These are phyloP conservation scores for Trichoderma guizhouense DNA, from an alignment of 2,329 filamentous ascomycete genomes.

Conservation along the genomic window DNA sequence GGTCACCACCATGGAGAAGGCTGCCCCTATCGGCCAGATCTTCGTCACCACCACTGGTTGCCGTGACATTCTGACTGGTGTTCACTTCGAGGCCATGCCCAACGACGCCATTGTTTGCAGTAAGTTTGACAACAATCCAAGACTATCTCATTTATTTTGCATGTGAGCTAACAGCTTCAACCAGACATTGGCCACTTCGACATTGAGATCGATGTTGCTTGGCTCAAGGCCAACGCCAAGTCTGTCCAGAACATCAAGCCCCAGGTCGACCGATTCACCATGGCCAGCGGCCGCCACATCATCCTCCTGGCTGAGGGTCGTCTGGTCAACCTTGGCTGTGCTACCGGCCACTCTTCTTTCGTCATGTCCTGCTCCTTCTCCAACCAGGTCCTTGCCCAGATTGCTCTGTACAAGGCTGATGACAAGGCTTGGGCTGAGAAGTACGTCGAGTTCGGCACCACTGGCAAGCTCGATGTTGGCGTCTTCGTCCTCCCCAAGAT, in stretches of 20 bases:
- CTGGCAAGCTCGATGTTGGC: constrained; percentile 82
- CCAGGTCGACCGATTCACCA: constrained; percentile 96
- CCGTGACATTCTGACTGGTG: constrained; percentile 91
- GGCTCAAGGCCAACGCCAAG: constrained; percentile 95
- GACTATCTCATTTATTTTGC: neutral
- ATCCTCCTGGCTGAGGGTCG: constrained; percentile 98
- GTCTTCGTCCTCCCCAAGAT: constrained; percentile 97
- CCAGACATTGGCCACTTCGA: constrained; percentile 97
- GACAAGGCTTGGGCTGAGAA: constrained; percentile 86
- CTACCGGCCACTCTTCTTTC: constrained; percentile 98
- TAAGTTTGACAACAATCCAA: constrained; percentile 39
- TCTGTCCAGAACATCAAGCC: constrained; percentile 99
- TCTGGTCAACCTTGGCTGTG: constrained; percentile 98
- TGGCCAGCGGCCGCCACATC: constrained; percentile 92
- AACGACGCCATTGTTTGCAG: constrained; percentile 99
- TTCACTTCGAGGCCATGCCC: constrained; percentile 91
- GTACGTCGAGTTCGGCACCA: constrained; percentile 94
- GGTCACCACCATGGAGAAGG: constrained; percentile 98
- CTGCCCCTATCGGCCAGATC: constrained; percentile 84
- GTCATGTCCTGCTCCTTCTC: constrained; percentile 99
- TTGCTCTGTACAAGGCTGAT: constrained; percentile 92
- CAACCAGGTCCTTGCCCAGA: constrained; percentile 99
- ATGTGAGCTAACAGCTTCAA: neutral
- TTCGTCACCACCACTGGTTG: constrained; percentile 99
- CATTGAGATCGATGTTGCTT: constrained; percentile 99